Base-by-base conservation (phyloP, 805 yeast species). In the Pichia scutulata region DNA sequence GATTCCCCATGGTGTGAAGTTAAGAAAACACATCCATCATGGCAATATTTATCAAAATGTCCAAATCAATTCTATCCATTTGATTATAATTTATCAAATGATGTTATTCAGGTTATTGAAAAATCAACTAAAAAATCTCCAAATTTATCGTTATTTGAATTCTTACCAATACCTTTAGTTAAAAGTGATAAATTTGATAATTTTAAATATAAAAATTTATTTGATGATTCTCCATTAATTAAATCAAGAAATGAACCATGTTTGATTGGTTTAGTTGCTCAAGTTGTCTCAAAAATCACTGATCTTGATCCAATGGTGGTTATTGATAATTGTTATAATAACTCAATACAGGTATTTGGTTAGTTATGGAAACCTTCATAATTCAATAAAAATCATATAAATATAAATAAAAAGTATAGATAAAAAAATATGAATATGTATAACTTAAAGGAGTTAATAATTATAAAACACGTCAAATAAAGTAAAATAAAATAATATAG, bases 1-100 rank as follows among this genome's bases (percentile, higher is more conserved):
- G 99, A 93, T 68, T 89, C 97, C 3, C 99, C 99, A 1, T 93
- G 99, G 99, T 93, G 99, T 70, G 98, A 90, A 62, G 80, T 93
- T 43, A 74, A 95, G 52, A 86, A 80, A 56, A 76, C 93, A 10
- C 96, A 89, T 63, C 88, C 89, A 2, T 77, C 93, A 16, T 80
- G 78, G 66, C 69, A 78, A 54, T 75, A 71, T 54, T 62, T 89
- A 28, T 67, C 80, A 0, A 60, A 69, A 9, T 77, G 78, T 54
- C 87, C 87, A 3, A 81, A 78, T 59, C 68, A 64, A 16, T 77
- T 70, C 50, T 82, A 80, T 55, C 86, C 86, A 62, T 19, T 53
- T 30, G 62, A 62, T 23, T 55, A 58, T 48, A 42, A 50, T 5
- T 43, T 57, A 16, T 39, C 51, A n/a, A 58, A 49, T 16, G 47